Conservation (phyloP, 1,284 basidiomycete genomes). For the Boletus sp. region DNA sequence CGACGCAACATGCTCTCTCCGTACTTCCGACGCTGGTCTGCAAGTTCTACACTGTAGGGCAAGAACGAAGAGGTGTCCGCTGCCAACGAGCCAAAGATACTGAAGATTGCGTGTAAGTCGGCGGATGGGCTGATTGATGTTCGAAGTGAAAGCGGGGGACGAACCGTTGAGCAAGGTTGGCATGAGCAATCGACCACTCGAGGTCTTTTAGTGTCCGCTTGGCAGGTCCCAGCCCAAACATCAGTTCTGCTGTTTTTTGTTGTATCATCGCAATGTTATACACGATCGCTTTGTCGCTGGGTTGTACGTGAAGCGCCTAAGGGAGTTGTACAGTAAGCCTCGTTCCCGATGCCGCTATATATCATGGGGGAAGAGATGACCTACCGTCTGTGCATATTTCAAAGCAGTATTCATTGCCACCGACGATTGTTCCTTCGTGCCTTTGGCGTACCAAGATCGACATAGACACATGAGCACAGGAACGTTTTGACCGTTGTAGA, state of each 20-base stretch:
- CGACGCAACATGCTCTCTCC: slow-evolving; percentile 79
- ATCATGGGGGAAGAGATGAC: background rate
- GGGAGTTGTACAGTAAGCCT: background rate
- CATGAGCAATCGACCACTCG: slow-evolving; percentile 72
- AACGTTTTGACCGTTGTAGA: slow-evolving; percentile 68
- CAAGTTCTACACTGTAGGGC: slow-evolving; percentile 84
- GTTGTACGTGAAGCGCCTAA: slow-evolving; percentile 78
- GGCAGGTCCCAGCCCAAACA: slow-evolving; percentile 67
- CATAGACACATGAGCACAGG: slow-evolving; percentile 79
- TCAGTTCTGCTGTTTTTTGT: slow-evolving; percentile 88
- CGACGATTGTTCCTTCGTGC: slow-evolving; percentile 82
- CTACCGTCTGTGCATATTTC: slow-evolving; percentile 64
- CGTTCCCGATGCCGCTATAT: background rate
- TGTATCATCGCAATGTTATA: slow-evolving; percentile 97
- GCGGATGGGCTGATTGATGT: background rate
- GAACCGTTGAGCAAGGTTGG: slow-evolving; percentile 84
- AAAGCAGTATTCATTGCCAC: slow-evolving; percentile 76
- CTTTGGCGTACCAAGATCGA: slow-evolving; percentile 89
- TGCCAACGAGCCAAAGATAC: slow-evolving; percentile 79
- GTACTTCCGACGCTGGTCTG: slow-evolving; percentile 84
- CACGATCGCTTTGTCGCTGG: slow-evolving; percentile 80
- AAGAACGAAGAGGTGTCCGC: slow-evolving; percentile 64
- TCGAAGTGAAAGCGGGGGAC: slow-evolving; percentile 19
- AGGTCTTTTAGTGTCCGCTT: slow-evolving; percentile 82
- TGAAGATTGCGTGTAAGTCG: slow-evolving; percentile 31